Evolutionary conservation across 441 rosid species (phyloP).

Genomic region (Bocquillonia castaneifolia): DNA sequence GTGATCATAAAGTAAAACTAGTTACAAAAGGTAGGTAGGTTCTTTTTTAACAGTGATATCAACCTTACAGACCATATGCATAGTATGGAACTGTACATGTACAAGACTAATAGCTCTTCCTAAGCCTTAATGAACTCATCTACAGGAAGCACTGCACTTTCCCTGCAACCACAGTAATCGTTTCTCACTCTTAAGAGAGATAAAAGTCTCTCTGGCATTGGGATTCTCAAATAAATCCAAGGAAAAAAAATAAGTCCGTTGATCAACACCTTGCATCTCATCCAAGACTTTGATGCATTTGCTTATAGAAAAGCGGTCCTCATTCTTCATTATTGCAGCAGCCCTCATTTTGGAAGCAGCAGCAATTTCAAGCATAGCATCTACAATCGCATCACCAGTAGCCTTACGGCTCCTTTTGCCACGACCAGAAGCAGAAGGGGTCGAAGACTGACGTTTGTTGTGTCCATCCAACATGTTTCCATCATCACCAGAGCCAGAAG

Average conservation of each 20-base stretch:
- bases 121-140: constrained; percentile 19
- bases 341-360: constrained; percentile 84
- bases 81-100: constrained; percentile 12
- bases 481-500: constrained; percentile 59
- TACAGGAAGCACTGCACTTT: constrained; percentile 46
- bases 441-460: constrained; percentile 40
- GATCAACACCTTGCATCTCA: constrained; percentile 83
- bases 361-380: constrained; percentile 84
- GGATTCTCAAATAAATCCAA: constrained; percentile 81
- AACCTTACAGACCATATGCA: constrained; percentile 16
- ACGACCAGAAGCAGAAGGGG: constrained; percentile 47
- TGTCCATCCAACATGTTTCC: constrained; percentile 50
- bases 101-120: constrained; percentile 17
- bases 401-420: constrained; percentile 71
- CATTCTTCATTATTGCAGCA: constrained; percentile 54
- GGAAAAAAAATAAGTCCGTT: constrained; percentile 60
- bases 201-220: constrained; percentile 57
- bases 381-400: constrained; percentile 79
- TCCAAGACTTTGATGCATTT: constrained; percentile 78
- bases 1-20: constrained; percentile 25
- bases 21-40: constrained; percentile 29
- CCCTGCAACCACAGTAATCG: constrained; percentile 69
- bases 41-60: constrained; percentile 10
- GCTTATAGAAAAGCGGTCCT: constrained; percentile 72
- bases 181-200: constrained; percentile 69